Evolutionary conservation across 495 filamentous ascomycete genomes (phyloP).

Genomic region (Hypoxylon lienhwacheense): DNA sequence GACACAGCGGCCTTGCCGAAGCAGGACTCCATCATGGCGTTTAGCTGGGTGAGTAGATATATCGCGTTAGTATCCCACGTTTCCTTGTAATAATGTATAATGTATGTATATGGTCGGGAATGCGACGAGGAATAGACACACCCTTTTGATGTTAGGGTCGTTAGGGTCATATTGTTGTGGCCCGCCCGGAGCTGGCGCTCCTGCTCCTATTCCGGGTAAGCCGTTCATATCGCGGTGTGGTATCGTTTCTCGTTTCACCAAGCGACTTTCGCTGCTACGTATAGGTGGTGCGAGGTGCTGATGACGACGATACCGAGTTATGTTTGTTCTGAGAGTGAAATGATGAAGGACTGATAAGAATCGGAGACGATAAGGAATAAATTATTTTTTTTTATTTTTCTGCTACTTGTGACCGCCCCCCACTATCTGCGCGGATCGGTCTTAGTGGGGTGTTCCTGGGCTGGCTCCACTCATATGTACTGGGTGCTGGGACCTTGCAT

Average conservation of each 20-base stretch:
- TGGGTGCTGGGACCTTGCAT: no score
- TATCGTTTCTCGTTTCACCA: no score
- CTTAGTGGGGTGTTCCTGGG: background rate
- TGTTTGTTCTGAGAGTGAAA: background rate
- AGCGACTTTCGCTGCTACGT: no score
- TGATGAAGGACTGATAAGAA: slow-evolving; percentile 10
- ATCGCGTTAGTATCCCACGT: no score
- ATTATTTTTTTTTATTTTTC: no score
- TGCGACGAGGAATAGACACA: slow-evolving; percentile 25
- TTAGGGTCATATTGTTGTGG: slow-evolving; percentile 40
- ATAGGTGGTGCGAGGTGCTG: background rate
- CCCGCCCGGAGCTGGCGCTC: slow-evolving; percentile 19
- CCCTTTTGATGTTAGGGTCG: slow-evolving; percentile 48
- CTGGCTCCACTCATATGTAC: background rate
- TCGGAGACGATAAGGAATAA: slow-evolving; percentile 23
- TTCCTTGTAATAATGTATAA: no score
- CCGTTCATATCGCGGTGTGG: slow-evolving; percentile 29
- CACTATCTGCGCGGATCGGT: background rate
- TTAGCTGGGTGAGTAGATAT: slow-evolving; percentile 58
- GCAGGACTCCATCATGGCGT: slow-evolving; percentile 85
- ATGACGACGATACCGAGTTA: background rate
- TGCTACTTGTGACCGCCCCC: slow-evolving; percentile 24
- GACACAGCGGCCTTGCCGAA: slow-evolving; percentile 79
- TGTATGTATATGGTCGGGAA: no score
- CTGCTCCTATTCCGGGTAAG: slow-evolving; percentile 28